Percentiles rank a stretch among this genome's conserved stretches.
Conservation (phyloP, 2,329 filamentous ascomycete genomes). For the Neobulgaria alba region DNA sequence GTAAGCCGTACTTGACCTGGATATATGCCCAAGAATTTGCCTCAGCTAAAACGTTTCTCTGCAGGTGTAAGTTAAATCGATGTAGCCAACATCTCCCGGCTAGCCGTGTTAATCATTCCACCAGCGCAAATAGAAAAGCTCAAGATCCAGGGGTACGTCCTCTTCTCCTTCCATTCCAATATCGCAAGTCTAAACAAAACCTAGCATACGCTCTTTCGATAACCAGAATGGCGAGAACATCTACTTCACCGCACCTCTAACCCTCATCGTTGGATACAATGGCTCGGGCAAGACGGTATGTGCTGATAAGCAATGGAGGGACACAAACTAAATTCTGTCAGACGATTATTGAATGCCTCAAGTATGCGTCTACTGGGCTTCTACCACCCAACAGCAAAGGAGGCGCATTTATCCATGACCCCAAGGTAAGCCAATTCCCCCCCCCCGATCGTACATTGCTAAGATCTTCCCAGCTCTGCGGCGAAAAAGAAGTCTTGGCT, state of each 20-base stretch:
- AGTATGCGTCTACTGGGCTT: constrained; percentile 93
- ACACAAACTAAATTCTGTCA: constrained; percentile 21
- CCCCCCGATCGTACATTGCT: too few species aligned
- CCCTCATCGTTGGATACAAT: constrained; percentile 94
- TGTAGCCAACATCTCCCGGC: not conserved
- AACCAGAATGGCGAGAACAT: constrained; percentile 68
- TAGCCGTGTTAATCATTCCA: not conserved
- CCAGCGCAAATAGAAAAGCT: constrained; percentile 79
- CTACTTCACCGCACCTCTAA: constrained; percentile 81
- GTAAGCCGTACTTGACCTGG: not conserved
- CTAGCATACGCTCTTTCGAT: constrained; percentile 74
- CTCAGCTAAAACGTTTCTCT: not conserved
- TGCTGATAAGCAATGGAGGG: not conserved
- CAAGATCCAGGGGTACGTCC: constrained; percentile 32
- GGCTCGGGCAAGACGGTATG: constrained; percentile 85
- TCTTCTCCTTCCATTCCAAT: not conserved
- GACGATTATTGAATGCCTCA: constrained; percentile 97
- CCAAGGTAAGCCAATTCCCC: constrained; percentile 49
- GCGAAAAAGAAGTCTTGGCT: constrained; percentile 81
- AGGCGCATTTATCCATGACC: constrained; percentile 93
- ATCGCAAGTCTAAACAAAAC: not conserved
- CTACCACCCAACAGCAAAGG: constrained; percentile 81
- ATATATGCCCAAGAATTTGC: not conserved
- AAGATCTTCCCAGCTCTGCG: constrained; percentile 51
- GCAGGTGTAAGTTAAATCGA: constrained; percentile 3